phyloP scores from a whole-genome alignment of 1,284 basidiomycete species.

The Malassezia restricta region DNA sequence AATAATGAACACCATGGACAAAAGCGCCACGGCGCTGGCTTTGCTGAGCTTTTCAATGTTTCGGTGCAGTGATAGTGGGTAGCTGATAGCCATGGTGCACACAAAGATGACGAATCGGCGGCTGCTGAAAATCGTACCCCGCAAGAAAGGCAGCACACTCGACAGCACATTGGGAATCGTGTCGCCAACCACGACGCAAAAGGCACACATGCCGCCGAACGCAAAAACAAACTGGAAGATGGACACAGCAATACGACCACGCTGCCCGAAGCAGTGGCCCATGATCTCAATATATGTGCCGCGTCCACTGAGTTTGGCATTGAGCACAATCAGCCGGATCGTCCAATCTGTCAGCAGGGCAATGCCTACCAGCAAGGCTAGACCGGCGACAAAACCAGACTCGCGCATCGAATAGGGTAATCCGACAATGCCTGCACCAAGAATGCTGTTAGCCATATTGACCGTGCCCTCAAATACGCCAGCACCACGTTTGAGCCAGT shows the following conservation, averaged over 20 bases:
- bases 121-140: slow-evolving; percentile 66
- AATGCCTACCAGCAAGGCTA: slow-evolving; percentile 65
- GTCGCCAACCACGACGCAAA: slow-evolving; percentile 56
- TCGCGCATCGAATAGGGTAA: slow-evolving; percentile 83
- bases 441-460: slow-evolving; percentile 91
- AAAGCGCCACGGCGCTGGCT: slow-evolving; percentile 62
- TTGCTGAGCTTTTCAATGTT: slow-evolving; percentile 94
- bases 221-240: slow-evolving; percentile 97
- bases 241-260: slow-evolving; percentile 60
- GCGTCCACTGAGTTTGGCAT: slow-evolving; percentile 85
- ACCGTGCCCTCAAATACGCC: slow-evolving; percentile 70
- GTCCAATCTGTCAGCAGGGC: slow-evolving; percentile 93
- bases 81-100: slow-evolving; percentile 53
- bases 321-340: slow-evolving; percentile 76
- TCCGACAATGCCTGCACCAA: slow-evolving; percentile 64
- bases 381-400: slow-evolving; percentile 79
- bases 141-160: slow-evolving; percentile 67
- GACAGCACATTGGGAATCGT: slow-evolving; percentile 85
- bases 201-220: slow-evolving; percentile 64
- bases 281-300: slow-evolving; percentile 92
- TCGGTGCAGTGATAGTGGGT: slow-evolving; percentile 85
- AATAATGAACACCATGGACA: slow-evolving; percentile 92
- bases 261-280: slow-evolving; percentile 78
- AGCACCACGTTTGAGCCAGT: slow-evolving; percentile 54
- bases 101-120: slow-evolving; percentile 68